Conservation (phyloP, 768 basidiomycete genomes). For the Termitomyces sp. region DNA sequence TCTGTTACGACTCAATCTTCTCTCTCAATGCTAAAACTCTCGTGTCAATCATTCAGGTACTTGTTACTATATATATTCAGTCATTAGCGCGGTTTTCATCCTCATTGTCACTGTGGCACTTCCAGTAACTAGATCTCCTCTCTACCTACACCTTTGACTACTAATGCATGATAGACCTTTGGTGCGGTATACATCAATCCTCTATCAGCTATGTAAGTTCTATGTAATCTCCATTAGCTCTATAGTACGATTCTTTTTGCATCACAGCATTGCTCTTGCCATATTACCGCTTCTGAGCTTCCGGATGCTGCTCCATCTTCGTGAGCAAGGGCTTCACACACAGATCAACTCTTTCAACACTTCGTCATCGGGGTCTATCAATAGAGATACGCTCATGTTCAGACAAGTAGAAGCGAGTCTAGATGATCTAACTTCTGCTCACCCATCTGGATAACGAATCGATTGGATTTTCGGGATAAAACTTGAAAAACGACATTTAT, state of each 20-base stretch:
- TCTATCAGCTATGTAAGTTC: neutral
- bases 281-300: neutral
- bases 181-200: neutral
- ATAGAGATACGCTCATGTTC: neutral
- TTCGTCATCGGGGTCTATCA: neutral
- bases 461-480: too few relatives aligned
- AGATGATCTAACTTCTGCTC: neutral
- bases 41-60: neutral
- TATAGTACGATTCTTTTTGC: neutral
- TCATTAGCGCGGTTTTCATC: neutral
- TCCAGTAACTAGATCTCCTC: neutral
- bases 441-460: too few relatives aligned
- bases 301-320: neutral
- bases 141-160: neutral
- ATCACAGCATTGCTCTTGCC: neutral
- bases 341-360: neutral
- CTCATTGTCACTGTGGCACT: neutral
- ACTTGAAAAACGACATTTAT: too few relatives aligned
- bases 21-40: too few relatives aligned
- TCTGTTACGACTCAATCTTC: too few relatives aligned
- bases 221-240: neutral
- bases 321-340: neutral
- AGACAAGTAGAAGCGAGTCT: neutral
- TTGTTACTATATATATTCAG: neutral
- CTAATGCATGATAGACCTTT: neutral